Evolutionary conservation across 2,329 filamentous ascomycete species (phyloP).

Genomic region (Botrytis deweyae): DNA sequence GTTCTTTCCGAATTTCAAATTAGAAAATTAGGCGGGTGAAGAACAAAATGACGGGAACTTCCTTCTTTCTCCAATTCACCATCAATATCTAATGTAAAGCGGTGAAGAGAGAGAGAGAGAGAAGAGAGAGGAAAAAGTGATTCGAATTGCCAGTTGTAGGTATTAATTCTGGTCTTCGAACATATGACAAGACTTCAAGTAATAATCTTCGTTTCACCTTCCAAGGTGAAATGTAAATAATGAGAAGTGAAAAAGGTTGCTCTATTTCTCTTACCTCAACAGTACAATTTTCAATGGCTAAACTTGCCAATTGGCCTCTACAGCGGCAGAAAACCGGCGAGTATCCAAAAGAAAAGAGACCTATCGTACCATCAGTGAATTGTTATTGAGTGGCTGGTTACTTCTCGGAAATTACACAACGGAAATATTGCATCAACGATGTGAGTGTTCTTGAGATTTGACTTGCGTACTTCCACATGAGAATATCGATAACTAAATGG

Average conservation of each 20-base stretch:
- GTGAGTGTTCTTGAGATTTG: neutral
- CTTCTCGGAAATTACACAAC: neutral
- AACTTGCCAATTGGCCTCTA: neutral
- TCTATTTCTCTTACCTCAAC: constrained; percentile 6
- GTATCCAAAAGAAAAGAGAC: neutral
- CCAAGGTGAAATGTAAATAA: neutral
- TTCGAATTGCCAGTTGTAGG: neutral
- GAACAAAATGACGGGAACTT: constrained; percentile 1
- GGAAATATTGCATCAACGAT: neutral
- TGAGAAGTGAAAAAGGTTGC: neutral
- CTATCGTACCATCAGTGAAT: neutral
- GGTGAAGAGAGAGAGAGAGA: neutral
- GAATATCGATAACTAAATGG: neutral
- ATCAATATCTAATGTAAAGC: neutral
- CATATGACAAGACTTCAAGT: constrained; percentile 7
- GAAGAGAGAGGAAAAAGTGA: neutral
- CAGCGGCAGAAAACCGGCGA: neutral
- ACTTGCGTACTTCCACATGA: neutral
- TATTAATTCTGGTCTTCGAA: neutral
- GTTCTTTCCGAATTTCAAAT: neutral
- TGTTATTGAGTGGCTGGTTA: neutral
- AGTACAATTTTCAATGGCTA: neutral
- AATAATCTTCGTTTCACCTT: neutral
- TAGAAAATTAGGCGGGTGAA: neutral
- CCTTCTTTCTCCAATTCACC: neutral